These are phyloP conservation scores for Aristolochia californica DNA, from an alignment of 164 flowering plant genomes.

Conservation along the genomic window DNA sequence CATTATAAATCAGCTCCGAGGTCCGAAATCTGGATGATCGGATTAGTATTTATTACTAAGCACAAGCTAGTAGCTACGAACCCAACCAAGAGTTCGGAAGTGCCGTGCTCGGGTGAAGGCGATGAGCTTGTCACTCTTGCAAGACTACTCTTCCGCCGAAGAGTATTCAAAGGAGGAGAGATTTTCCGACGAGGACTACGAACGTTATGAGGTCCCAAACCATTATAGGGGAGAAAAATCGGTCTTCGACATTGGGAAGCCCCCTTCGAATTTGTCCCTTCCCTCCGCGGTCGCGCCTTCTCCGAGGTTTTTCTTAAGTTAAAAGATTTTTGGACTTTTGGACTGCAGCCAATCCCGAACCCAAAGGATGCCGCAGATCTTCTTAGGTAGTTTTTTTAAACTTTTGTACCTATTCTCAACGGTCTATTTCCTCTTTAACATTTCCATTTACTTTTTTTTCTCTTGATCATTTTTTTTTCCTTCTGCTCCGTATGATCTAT, in stretches of 20 bases:
- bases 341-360: slow-evolving; percentile 59
- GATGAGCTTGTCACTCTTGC: slow-evolving; percentile 76
- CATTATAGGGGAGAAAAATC: slow-evolving; percentile 11
- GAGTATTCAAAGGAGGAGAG: slow-evolving; percentile 36
- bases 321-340: neutral
- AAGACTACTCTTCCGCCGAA: slow-evolving; percentile 78
- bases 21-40: no score
- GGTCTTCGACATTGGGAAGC: slow-evolving; percentile 20
- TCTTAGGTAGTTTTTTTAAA: slow-evolving; percentile 35
- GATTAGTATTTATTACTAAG: no score
- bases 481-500: slow-evolving; percentile 53
- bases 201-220: slow-evolving; percentile 2
- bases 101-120: neutral
- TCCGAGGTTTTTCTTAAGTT: slow-evolving; percentile 42
- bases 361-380: slow-evolving; percentile 87
- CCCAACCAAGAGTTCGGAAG: no score
- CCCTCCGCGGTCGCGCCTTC: slow-evolving; percentile 85
- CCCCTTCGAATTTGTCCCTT: slow-evolving; percentile 35
- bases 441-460: neutral
- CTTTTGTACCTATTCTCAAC: neutral
- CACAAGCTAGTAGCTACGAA: no score
- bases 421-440: neutral
- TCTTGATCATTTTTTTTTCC: neutral
- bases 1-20: no score
- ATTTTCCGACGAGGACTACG: slow-evolving; percentile 20